A percentile compares a stretch with the other conserved stretches of the same genome.
Conservation (phyloP, 305 asterid species). For the Fraxinus velutina region DNA sequence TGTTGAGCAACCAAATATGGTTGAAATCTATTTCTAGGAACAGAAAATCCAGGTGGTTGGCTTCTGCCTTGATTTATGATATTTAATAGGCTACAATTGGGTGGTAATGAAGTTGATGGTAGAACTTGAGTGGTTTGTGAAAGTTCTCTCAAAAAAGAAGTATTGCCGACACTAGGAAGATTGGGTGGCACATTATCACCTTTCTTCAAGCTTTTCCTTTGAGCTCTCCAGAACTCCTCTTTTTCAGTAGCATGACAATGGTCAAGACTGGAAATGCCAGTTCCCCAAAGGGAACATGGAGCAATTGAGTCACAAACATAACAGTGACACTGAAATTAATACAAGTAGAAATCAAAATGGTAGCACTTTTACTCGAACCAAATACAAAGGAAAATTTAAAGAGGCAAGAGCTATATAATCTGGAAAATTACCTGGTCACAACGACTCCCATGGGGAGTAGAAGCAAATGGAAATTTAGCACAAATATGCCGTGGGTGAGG, state of each 20-base stretch:
- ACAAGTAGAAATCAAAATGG: constrained; percentile 25
- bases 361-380: constrained; percentile 1
- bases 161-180: constrained; percentile 23
- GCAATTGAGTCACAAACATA: constrained; percentile 86
- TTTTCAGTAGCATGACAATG: constrained; percentile 95
- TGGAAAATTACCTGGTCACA: constrained; percentile 59
- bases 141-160: constrained; percentile 17
- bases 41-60: constrained; percentile 29
- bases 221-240: constrained; percentile 59
- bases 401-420: not conserved
- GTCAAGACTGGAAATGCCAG: constrained; percentile 37
- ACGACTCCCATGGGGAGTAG: constrained; percentile 55
- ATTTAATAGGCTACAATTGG: constrained; percentile 7
- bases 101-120: constrained; percentile 20
- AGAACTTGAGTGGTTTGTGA: constrained; percentile 28
- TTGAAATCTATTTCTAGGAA: constrained; percentile 30
- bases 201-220: constrained; percentile 50
- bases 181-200: constrained; percentile 26
- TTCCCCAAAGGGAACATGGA: constrained; percentile 78
- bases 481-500: constrained; percentile 93
- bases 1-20: constrained; percentile 26
- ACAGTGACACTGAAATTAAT: constrained; percentile 85
- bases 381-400: not conserved
- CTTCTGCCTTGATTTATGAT: constrained; percentile 22
- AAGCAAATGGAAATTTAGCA: constrained; percentile 56